Evolutionary conservation across 2,329 filamentous ascomycete genomes (phyloP).

Genomic region (Trichoderma harzianum): DNA sequence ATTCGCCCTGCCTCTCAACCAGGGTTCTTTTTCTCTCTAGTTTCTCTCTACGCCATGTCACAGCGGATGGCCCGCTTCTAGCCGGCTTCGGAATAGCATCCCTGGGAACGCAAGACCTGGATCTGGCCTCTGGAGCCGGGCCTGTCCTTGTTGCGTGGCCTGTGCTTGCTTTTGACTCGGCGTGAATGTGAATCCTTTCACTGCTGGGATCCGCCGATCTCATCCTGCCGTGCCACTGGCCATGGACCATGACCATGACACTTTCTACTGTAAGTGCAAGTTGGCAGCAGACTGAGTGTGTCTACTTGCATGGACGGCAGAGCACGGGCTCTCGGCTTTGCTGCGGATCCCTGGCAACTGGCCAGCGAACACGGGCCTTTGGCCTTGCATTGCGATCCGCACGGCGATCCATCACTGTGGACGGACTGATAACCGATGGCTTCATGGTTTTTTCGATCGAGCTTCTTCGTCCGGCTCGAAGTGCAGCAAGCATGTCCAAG

Average conservation of each 20-base stretch:
- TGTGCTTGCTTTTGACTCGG: slow-evolving; percentile 6
- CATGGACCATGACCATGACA: not conserved
- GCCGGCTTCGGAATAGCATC: slow-evolving; percentile 5
- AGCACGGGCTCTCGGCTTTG: slow-evolving; percentile 17
- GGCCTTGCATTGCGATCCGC: slow-evolving; percentile 16
- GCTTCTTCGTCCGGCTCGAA: not conserved
- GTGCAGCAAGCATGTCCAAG: not conserved
- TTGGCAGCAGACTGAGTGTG: not conserved
- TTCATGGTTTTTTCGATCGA: slow-evolving; percentile 8
- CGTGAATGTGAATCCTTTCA: slow-evolving; percentile 17
- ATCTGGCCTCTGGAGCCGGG: slow-evolving; percentile 6
- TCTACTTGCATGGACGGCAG: slow-evolving; percentile 15
- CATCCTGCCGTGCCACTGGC: not conserved
- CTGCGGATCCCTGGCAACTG: not conserved
- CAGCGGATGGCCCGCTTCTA: slow-evolving; percentile 15
- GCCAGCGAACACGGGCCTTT: slow-evolving; percentile 1
- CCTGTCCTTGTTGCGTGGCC: not conserved
- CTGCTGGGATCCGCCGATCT: slow-evolving; percentile 15
- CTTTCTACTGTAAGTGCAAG: not conserved
- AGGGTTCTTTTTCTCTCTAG: not conserved
- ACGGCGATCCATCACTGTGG: slow-evolving; percentile 9
- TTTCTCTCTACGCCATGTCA: slow-evolving; percentile 3
- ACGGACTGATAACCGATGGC: slow-evolving; percentile 14
- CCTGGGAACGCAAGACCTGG: slow-evolving; percentile 1
- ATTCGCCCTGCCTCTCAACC: slow-evolving; percentile 2